Conservation (phyloP, 768 basidiomycete genomes). For the Lyophyllum decastes region DNA sequence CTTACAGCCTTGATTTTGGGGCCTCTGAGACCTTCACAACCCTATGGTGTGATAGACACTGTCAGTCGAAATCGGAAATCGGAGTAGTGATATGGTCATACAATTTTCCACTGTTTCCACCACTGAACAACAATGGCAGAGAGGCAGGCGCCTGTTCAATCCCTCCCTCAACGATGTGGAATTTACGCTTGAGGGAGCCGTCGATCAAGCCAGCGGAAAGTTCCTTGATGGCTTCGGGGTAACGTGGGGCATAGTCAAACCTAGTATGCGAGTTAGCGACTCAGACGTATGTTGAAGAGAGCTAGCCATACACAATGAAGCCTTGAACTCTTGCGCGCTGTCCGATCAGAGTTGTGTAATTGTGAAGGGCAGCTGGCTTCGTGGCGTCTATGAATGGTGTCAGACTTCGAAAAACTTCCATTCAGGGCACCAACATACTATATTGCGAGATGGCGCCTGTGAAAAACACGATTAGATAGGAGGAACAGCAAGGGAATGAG, state of each 20-base stretch:
- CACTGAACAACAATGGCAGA: slow-evolving; percentile 71
- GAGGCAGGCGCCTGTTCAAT: slow-evolving; percentile 71
- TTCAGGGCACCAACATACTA: slow-evolving; percentile 43
- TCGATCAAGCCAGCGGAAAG: slow-evolving; percentile 58
- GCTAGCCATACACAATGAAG: slow-evolving; percentile 67
- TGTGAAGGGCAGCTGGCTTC: slow-evolving; percentile 65
- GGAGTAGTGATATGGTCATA: slow-evolving; percentile 23
- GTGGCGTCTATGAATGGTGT: slow-evolving; percentile 43
- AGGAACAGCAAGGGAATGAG: not conserved
- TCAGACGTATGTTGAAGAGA: not conserved
- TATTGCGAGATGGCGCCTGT: slow-evolving; percentile 85
- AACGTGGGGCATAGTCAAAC: slow-evolving; percentile 72
- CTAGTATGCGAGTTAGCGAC: slow-evolving; percentile 33
- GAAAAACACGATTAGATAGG: slow-evolving; percentile 4
- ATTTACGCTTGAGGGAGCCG: slow-evolving; percentile 77
- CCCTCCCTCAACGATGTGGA: slow-evolving; percentile 75
- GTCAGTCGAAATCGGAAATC: not conserved
- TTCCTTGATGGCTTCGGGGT: slow-evolving; percentile 55
- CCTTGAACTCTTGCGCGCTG: slow-evolving; percentile 83
- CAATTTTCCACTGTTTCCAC: slow-evolving; percentile 82
- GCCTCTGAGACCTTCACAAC: slow-evolving; percentile 61
- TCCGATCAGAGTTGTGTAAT: slow-evolving; percentile 69
- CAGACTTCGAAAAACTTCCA: not conserved
- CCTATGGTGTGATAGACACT: slow-evolving; percentile 30
- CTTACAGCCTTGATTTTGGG: slow-evolving; percentile 36